Percentiles rank a stretch among this genome's conserved stretches.
Conservation (phyloP, 2,329 filamentous ascomycete species). For the Nigrospora sphaerica region DNA sequence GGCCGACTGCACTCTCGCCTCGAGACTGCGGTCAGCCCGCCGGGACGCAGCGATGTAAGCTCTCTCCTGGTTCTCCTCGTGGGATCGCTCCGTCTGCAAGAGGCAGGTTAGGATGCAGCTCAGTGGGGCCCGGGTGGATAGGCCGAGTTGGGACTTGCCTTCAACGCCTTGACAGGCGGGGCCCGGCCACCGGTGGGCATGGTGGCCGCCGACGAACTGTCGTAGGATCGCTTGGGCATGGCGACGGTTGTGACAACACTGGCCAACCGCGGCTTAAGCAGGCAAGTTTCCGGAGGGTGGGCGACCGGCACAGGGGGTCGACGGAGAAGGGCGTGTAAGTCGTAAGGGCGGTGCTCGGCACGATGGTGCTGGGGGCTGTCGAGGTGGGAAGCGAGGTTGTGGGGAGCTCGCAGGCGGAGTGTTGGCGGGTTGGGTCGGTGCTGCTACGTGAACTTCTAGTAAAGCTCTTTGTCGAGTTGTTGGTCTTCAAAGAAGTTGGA, state of each 20-base stretch:
- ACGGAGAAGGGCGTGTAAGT: background rate
- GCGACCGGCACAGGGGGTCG: background rate
- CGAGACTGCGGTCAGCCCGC: slow-evolving; percentile 76
- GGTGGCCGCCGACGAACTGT: slow-evolving; percentile 15
- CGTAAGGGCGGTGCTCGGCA: background rate
- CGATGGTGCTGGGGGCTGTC: background rate
- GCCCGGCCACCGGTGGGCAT: slow-evolving; percentile 23
- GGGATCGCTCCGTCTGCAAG: slow-evolving; percentile 61
- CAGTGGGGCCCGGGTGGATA: no score
- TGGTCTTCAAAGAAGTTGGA: no score
- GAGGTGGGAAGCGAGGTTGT: background rate
- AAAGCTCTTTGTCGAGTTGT: no score
- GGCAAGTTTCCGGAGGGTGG: background rate
- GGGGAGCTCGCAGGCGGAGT: background rate
- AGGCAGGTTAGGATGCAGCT: slow-evolving; percentile 10
- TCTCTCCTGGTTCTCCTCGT: slow-evolving; percentile 77
- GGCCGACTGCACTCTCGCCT: slow-evolving; percentile 83
- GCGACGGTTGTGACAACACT: slow-evolving; percentile 1
- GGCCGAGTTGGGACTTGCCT: slow-evolving; percentile 14
- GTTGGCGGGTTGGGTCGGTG: no score
- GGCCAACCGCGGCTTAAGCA: background rate
- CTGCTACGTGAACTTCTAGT: no score
- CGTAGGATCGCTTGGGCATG: slow-evolving; percentile 33
- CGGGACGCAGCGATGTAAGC: slow-evolving; percentile 90
- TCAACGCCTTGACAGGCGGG: slow-evolving; percentile 26